Conservation (phyloP, 192 early-diverging fungal species). For the Umbelopsis ramanniana region DNA sequence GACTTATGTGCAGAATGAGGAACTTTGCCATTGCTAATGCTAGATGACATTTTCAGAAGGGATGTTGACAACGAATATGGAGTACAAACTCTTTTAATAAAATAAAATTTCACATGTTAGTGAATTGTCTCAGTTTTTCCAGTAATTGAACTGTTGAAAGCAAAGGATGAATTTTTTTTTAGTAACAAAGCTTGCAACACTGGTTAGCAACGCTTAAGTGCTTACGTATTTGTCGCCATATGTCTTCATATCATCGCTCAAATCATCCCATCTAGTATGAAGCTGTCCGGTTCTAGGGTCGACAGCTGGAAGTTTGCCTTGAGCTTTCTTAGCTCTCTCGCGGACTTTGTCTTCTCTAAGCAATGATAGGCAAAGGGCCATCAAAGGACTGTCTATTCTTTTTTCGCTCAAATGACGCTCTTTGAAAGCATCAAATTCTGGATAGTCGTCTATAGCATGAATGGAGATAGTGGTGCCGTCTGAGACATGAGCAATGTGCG, state of each 20-base stretch:
- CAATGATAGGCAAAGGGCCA: conserved; percentile 52
- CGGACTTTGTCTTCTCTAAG: conserved; percentile 60
- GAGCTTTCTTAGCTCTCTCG: conserved; percentile 21
- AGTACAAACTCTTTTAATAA: background rate
- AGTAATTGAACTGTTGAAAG: conserved; percentile 9
- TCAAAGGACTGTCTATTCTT: conserved; percentile 36
- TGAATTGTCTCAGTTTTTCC: conserved; percentile 1
- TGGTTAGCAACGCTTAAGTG: background rate
- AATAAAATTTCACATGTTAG: conserved; percentile 10
- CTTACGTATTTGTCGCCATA: conserved; percentile 49
- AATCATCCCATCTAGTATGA: conserved; percentile 50
- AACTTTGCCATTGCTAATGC: conserved; percentile 6
- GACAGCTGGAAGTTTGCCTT: conserved; percentile 18
- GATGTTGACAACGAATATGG: background rate
- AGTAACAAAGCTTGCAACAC: too few species aligned
- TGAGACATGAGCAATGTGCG: conserved; percentile 71
- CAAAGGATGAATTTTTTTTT: background rate
- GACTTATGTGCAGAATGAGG: background rate
- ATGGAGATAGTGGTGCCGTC: conserved; percentile 56
- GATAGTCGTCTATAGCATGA: conserved; percentile 52
- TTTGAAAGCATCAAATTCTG: conserved; percentile 55
- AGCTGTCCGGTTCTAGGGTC: conserved; percentile 37
- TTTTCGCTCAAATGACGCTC: conserved; percentile 15
- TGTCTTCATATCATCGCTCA: conserved; percentile 48
- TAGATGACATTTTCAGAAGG: conserved; percentile 10